Evolutionary conservation across 306 rosid genomes (phyloP), one percentile per base, ranked within the genome.

Genomic region (Prosopis cineraria): DNA sequence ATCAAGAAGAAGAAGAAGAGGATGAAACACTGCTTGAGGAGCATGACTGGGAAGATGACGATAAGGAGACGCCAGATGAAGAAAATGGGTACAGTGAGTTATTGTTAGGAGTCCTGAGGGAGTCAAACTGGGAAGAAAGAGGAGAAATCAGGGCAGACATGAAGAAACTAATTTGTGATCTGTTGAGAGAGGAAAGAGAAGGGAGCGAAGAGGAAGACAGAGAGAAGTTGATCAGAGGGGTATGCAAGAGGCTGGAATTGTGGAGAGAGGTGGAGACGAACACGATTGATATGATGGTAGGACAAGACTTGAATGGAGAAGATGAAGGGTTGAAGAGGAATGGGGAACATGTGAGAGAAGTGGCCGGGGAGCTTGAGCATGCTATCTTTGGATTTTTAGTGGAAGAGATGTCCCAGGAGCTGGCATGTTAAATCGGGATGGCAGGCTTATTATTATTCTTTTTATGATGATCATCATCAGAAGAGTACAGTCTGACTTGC

Each of bases 251-350:
- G 79, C 50, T 89, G 14, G 95, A 91, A 17, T 75, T 87, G 58
- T 92, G 98, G 98, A 89, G 87, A 64, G 88, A 82, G 76, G 93
- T 92, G 80, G 87, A 90, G 64, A 77, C 84, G 3, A 87, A 88
- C 89, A 89, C 96, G 39, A 91, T 93, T 55, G 92, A 96, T 79
- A 88, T 86, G 96, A 93, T 91, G 97, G 86, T 89, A 44, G 92
- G 82, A 72, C 87, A 93, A 71, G 99, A 93, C 69, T 84, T 91
- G 30, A 64, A 80, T 10, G 84, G 64, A 68, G 97, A 91, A 80
- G 78, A 83, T 6, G 66, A 69, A 70, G 84, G 60, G 47, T 85
- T 98, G 99, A 96, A 86, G 80, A 83, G 50, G 64, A 81, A 83
- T 81, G 75, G 33, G 63, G 87, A 80, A 66, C 79, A 84, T 19